Base-by-base conservation (phyloP, 2,329 filamentous ascomycete genomes). In the Colletotrichum abscissum region DNA sequence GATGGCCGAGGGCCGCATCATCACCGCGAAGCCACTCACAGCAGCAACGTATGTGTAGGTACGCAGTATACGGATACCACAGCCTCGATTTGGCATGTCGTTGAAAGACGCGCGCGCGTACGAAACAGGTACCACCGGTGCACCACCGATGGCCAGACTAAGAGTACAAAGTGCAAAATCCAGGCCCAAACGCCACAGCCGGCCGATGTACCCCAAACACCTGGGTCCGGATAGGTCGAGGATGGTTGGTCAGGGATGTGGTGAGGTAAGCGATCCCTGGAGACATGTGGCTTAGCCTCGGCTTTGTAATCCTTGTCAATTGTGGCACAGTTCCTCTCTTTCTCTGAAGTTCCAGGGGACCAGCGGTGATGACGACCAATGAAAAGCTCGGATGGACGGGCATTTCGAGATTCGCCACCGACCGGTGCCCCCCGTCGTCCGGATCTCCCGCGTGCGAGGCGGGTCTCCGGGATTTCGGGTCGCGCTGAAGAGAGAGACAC, bases 1-100 rank as follows among this genome's bases (percentile, higher is more conserved):
- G 22, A 28, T 14, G 54, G 26, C 54, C 11, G 54, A 56, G 24
- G 54, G 5, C 52, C 54, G n/a, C 22, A 28, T 26, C n/a, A 28
- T 56, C 19, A 19, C 16, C 7, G 5, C n/a, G 54, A 19, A 26
- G 26, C 54, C 54, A 56, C 24, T 28, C 22, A 26, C 8, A 12
- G 5, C 12, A 4, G 22, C 12, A n/a, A 5, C 33, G 16, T 52
- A 52, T 11, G 22, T 9, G 5, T 14, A 63, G 24, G 8, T 6
- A 38, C 33, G 33, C 33, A 14, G 35, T 5, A 4, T 4, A n/a
- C 55, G 33, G 4, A 3, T 11, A n/a, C 55, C 63, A 35, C 33
- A 65, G 63, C 63, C 63, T 65, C 63, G 63, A 57, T 57, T 11
- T 57, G 52, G 63, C 63, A 65, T 65, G 63, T 65, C 63, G 63